These are phyloP conservation scores for Fagopyrum esculentum DNA, from an alignment of 148 eudicot genomes.

Conservation along the genomic window DNA sequence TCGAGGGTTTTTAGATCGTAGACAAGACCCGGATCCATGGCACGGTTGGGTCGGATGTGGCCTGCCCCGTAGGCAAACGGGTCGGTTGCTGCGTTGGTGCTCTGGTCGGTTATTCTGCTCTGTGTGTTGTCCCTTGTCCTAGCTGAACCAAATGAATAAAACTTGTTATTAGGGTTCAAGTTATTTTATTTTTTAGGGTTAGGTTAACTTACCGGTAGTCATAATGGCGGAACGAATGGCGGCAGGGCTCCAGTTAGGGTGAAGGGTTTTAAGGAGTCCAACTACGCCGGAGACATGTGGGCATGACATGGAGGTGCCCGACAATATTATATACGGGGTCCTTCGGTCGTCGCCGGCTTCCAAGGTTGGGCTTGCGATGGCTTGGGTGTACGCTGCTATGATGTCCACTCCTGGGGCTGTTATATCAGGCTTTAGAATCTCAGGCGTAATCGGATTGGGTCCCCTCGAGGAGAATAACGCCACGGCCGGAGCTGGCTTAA, in stretches of 20 bases:
- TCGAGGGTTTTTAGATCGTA: slow-evolving; percentile 40
- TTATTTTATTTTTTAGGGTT: too few species aligned
- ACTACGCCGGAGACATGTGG: slow-evolving; percentile 64
- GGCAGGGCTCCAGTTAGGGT: slow-evolving; percentile 63
- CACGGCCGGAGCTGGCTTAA: slow-evolving; percentile 56
- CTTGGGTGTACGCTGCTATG: slow-evolving; percentile 50
- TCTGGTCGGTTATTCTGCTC: slow-evolving; percentile 25
- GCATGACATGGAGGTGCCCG: slow-evolving; percentile 83
- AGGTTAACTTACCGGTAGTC: slow-evolving; percentile 41
- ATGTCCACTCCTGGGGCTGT: slow-evolving; percentile 70
- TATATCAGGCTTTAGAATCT: slow-evolving; percentile 76
- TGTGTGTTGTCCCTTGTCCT: slow-evolving; percentile 44
- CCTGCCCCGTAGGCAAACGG: slow-evolving; percentile 59
- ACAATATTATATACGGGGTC: slow-evolving; percentile 21
- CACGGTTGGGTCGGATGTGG: slow-evolving; percentile 47
- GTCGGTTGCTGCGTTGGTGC: slow-evolving; percentile 9
- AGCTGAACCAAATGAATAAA: slow-evolving; percentile 25
- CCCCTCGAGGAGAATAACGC: slow-evolving; percentile 68
- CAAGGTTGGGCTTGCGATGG: slow-evolving; percentile 25
- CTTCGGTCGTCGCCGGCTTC: slow-evolving; percentile 22
- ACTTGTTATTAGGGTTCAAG: too few species aligned
- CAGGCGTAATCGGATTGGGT: slow-evolving; percentile 46
- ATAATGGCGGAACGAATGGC: slow-evolving; percentile 66
- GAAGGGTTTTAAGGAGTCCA: slow-evolving; percentile 49
- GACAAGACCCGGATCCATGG: slow-evolving; percentile 57